Evolutionary conservation across 441 rosid species (phyloP), one percentile per base, ranked within the genome.

Genomic region (Raphanus hybrid): DNA sequence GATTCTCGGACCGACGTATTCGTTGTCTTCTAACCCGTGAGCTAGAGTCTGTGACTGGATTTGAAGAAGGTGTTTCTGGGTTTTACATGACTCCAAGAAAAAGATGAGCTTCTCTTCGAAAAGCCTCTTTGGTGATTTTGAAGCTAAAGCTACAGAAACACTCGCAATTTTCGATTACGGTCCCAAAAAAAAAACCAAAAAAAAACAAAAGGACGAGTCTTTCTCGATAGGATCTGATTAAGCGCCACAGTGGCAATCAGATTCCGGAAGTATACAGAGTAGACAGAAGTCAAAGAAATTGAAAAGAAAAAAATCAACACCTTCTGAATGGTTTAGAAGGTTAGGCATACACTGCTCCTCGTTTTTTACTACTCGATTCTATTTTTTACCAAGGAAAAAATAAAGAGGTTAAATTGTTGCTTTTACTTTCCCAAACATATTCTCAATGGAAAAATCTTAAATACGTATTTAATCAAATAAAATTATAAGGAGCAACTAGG

Each of bases 31-130:
- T 52, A 89, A 69, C 3, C 88, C 92, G 14, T 75, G 75, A 39
- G 23, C 55, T 0, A 83, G 14, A n/a, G 82, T 78, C 34, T 89
- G 92, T n/a, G 88, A 52, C 3, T 90, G 91, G 69, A 85, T 77
- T 76, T 89, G 90, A 76, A 59, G 81, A 79, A 92, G 84, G 62
- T 86, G 91, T 18, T 82, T 78, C 0, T 29, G 74, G 61, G 86
- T 77, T 80, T 83, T 87, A 86, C 92, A 90, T 85, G 87, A 84
- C 27, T 76, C 85, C 58, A 92, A 75, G 20, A 86, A 84, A 48
- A 75, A 83, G 60, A 85, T 86, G 58, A 88, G 69, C 64, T 82
- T 85, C 43, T 86, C 91, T 80, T 84, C 89, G 34, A 86, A 67
- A 50, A 86, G 77, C 73, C 83, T 82, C 39, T 11, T 78, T 18